Base-by-base conservation (phyloP, 108 stramenopile species). In the Parietichytrium sp. region DNA sequence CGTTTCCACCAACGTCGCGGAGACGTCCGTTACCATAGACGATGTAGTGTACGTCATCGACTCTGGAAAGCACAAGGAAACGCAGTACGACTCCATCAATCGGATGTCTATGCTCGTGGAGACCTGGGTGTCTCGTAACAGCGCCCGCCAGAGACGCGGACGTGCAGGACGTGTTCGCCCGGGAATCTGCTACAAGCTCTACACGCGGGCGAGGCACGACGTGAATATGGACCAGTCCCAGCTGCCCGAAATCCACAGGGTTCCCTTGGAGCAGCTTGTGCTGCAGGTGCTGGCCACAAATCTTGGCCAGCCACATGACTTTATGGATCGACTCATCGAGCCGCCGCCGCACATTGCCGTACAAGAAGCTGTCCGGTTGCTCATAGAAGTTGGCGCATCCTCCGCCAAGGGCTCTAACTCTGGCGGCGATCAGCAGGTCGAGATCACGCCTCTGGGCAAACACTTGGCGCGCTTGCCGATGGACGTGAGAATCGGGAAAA, bases 1-100 rank as follows among this genome's bases (percentile, higher is more conserved):
- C 27, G 89, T 99, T 30, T 93, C 96, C 3, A 98, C 97, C 0
- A 99, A 99, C 87, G 95, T 97, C 79, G 95, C 97, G 31, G 96
- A 96, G 87, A 95, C 95, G 20, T 89, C 90, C 12, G 89, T 99
- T 31, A 99, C 99, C 20, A 90, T 99, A 13, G 95, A 96, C 15
- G 95, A 95, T 53, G 91, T 96, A 12, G 94, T 95, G 79, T 93
- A 95, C 83, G 99, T 99, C 51, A 94, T 97, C 45, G 96, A 96
- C 83, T 84, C 94, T 20, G 96, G 97, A 20, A 79, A 89, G 53
- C 89, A 91, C n/a, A 98, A 98, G 87, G 95, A 96, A 83, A 96
- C 93, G 80, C 83, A 81, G 33, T 98, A 93, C 81, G 95, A 98
- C 85, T 91, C 95, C 23, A 91, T 92, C 61, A 83, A 91, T 54